phyloP scores from a whole-genome alignment of 2,329 filamentous ascomycete species.

The Periconia digitata region DNA sequence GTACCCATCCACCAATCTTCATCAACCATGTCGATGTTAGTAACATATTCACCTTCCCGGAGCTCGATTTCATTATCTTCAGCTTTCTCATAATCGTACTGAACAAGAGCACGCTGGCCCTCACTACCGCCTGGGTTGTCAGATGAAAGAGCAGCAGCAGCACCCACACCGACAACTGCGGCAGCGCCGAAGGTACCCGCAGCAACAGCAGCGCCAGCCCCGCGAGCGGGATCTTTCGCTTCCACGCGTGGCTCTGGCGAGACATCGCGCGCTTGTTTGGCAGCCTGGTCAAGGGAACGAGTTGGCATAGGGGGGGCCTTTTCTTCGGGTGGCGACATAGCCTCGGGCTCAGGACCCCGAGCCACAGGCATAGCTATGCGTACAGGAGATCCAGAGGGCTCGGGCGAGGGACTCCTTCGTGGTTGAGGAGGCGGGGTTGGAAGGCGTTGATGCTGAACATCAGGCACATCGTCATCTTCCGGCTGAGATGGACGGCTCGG shows the following conservation, averaged over 20 bases:
- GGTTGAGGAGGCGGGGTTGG: slow-evolving; percentile 43
- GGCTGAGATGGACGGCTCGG: slow-evolving; percentile 59
- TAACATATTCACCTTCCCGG: slow-evolving; percentile 82
- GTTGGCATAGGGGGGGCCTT: slow-evolving; percentile 62
- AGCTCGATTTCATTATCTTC: slow-evolving; percentile 97
- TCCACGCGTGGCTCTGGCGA: slow-evolving; percentile 65
- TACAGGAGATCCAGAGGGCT: slow-evolving; percentile 70
- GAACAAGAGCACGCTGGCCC: slow-evolving; percentile 74
- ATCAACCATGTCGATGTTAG: slow-evolving; percentile 94
- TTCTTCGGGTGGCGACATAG: slow-evolving; percentile 55
- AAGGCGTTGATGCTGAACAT: slow-evolving; percentile 54
- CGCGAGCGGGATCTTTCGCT: slow-evolving; percentile 58
- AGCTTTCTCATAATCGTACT: slow-evolving; percentile 96
- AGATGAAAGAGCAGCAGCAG: slow-evolving; percentile 42
- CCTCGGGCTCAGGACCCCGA: slow-evolving; percentile 56
- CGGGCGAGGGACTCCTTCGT: slow-evolving; percentile 51
- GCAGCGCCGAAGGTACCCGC: slow-evolving; percentile 46
- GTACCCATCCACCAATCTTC: slow-evolving; percentile 99
- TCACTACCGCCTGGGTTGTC: slow-evolving; percentile 50
- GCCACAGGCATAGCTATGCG: slow-evolving; percentile 83
- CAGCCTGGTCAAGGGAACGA: slow-evolving; percentile 61
- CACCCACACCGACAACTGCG: slow-evolving; percentile 47
- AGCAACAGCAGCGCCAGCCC: slow-evolving; percentile 51
- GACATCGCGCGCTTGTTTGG: slow-evolving; percentile 66
- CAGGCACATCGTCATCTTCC: slow-evolving; percentile 52